Evolutionary conservation across 164 flowering plant species (phyloP), one percentile per base, ranked within the genome.

Genomic region (Kalanchoe fedtschenkoi): DNA sequence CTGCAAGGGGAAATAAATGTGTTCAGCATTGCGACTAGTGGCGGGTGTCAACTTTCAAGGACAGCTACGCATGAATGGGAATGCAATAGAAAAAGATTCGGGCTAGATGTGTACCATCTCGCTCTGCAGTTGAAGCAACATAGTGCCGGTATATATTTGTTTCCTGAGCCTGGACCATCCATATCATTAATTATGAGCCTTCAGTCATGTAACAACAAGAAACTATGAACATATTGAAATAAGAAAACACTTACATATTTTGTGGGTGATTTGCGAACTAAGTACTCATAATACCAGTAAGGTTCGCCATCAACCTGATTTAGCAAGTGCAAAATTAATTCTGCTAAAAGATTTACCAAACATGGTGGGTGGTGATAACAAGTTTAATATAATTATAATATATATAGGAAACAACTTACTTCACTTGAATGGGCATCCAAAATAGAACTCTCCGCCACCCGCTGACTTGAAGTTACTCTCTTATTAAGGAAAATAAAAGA

Each of bases 211-310:
- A 19, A 41, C 63, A 42, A 65, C 10, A 44, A 34, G 39, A 14
- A 34, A 47, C 1, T 51, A n/a, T 51, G 42, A 0, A 51, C 21
- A 11, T 15, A 59, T 33, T 46, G 17, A n/a, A 35, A 30, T 58
- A 58, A 29, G 26, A 10, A 34, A 46, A 67, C 8, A 75, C 88
- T 74, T 65, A 88, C 99, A 43, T 70, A 62, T 69, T 77, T 82
- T 15, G 95, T 88, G 7, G 97, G 99, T 66, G 99, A 90, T 70
- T 93, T 93, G 58, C 97, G 86, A 39, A 88, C 79, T 37, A 93
- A 80, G 78, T 93, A 90, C 29, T 93, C 96, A 65, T 85, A 93
- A 66, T 78, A 84, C 95, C 95, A 93, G 60, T 88, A 93, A 64
- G 84, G 83, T 66, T 85, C 92, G 19, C 96, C 95, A 69, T 88